Conservation (phyloP, 495 filamentous ascomycete genomes). For the Collariella sp. region DNA sequence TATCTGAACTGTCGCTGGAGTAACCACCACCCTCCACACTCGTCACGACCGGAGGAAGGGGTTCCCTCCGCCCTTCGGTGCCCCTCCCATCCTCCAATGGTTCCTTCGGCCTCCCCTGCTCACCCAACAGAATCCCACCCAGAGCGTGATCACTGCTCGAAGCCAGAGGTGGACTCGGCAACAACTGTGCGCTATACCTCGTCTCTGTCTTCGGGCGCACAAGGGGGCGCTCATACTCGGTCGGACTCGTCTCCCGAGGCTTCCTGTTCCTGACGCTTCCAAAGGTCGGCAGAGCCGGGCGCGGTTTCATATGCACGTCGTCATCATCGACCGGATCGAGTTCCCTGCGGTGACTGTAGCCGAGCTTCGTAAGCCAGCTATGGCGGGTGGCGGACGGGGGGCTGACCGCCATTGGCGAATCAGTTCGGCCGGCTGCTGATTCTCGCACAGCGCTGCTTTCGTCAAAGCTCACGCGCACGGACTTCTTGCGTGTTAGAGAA, state of each 20-base stretch:
- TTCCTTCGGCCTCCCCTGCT: slow-evolving; percentile 33
- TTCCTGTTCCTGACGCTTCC: slow-evolving; percentile 61
- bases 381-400: slow-evolving; percentile 43
- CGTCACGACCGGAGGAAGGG: slow-evolving; percentile 58
- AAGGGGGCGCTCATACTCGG: slow-evolving; percentile 39
- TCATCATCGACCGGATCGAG: slow-evolving; percentile 46
- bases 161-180: slow-evolving; percentile 19
- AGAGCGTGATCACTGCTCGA: slow-evolving; percentile 59
- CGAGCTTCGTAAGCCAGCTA: slow-evolving; percentile 47
- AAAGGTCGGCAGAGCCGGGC: slow-evolving; percentile 72
- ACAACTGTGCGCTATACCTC: slow-evolving; percentile 13
- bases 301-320: slow-evolving; percentile 65
- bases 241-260: slow-evolving; percentile 24
- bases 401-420: slow-evolving; percentile 41
- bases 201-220: slow-evolving; percentile 39
- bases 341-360: slow-evolving; percentile 43
- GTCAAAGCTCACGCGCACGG: slow-evolving; percentile 78
- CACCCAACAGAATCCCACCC: slow-evolving; percentile 43
- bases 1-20: slow-evolving; percentile 37
- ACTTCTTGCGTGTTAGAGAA: slow-evolving; percentile 51
- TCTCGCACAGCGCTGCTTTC: slow-evolving; percentile 54
- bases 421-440: slow-evolving; percentile 39
- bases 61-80: slow-evolving; percentile 44
- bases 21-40: slow-evolving; percentile 54
- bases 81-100: slow-evolving; percentile 37